A percentile compares a stretch with the other conserved stretches of the same genome.
Conservation (phyloP, 78 protist genomes). For the slime mould (Dictyostelium discoideum) region DNA sequence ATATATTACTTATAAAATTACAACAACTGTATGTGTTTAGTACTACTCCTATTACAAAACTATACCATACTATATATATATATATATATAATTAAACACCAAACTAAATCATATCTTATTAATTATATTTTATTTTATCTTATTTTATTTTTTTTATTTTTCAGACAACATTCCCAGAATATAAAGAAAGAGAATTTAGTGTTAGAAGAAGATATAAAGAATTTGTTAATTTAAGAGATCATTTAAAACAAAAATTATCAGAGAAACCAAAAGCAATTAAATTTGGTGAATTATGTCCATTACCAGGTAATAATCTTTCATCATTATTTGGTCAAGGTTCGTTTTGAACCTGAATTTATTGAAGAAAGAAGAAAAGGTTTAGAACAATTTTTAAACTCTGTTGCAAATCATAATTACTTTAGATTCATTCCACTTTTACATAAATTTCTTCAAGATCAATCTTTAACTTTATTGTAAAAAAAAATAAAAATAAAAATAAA, state of each 20-base stretch:
- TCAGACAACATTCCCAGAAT: constrained; percentile 84
- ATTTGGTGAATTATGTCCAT: constrained; percentile 73
- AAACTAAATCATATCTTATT: too few relatives aligned
- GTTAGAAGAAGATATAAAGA: constrained; percentile 85
- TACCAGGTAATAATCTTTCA: constrained; percentile 80
- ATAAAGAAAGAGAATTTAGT: constrained; percentile 73
- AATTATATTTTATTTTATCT: neutral
- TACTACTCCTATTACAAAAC: too few relatives aligned
- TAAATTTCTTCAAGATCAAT: constrained; percentile 71
- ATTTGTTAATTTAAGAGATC: constrained; percentile 79
- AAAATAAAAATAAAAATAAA: neutral
- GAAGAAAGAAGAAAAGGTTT: constrained; percentile 82
- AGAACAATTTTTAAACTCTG: constrained; percentile 79
- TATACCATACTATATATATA: too few relatives aligned
- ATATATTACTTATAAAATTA: constrained; percentile 53
- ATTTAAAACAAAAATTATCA: constrained; percentile 71
- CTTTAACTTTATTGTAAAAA: neutral
- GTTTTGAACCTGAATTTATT: constrained; percentile 79
- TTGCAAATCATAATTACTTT: constrained; percentile 76
- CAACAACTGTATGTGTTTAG: constrained; percentile 40
- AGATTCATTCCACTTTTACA: constrained; percentile 68
- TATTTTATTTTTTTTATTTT: neutral
- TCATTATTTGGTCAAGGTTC: constrained; percentile 83
- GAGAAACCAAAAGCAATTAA: constrained; percentile 81
- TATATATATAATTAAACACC: too few relatives aligned